A percentile compares a stretch with the other conserved stretches of the same genome.
phyloP scores from a whole-genome alignment of 2,329 filamentous ascomycete genomes.

The Colletotrichum destructivum region DNA sequence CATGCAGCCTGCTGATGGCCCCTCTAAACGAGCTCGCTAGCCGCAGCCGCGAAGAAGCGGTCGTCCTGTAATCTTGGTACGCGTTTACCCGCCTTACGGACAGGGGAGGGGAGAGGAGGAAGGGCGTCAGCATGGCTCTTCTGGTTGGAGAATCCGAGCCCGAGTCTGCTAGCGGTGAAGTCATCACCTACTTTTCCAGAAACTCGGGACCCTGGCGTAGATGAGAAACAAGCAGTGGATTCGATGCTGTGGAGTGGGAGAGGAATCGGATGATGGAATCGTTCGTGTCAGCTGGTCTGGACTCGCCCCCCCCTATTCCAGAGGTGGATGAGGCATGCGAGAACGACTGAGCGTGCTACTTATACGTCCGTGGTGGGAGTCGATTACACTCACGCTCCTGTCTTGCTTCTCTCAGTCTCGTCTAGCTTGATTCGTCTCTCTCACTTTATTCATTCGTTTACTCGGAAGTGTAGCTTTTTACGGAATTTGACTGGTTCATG shows the following conservation, averaged over 20 bases:
- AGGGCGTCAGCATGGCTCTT: too few species aligned
- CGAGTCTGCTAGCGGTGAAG: too few species aligned
- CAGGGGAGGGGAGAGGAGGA: too few species aligned
- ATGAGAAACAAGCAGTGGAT: too few species aligned
- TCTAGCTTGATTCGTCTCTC: not conserved
- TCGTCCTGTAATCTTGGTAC: not conserved
- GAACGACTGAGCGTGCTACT: not conserved
- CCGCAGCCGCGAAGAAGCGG: not conserved
- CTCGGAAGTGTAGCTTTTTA: not conserved
- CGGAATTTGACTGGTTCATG: slow-evolving; percentile 23
- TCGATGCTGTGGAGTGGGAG: too few species aligned
- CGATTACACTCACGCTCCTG: not conserved
- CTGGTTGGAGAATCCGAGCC: too few species aligned
- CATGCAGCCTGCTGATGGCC: not conserved
- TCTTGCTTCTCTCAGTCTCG: not conserved
- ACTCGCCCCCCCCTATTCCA: not conserved
- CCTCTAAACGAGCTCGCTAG: not conserved
- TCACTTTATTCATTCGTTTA: not conserved
- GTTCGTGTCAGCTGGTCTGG: not conserved
- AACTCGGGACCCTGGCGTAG: too few species aligned
- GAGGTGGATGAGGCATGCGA: not conserved
- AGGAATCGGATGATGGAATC: not conserved
- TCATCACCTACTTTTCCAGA: too few species aligned
- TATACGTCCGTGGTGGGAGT: not conserved
- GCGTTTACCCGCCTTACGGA: too few species aligned